Evolutionary conservation across 2,329 filamentous ascomycete genomes (phyloP), one percentile per base, ranked within the genome.

Genomic region (Aspergillus phoenicis): DNA sequence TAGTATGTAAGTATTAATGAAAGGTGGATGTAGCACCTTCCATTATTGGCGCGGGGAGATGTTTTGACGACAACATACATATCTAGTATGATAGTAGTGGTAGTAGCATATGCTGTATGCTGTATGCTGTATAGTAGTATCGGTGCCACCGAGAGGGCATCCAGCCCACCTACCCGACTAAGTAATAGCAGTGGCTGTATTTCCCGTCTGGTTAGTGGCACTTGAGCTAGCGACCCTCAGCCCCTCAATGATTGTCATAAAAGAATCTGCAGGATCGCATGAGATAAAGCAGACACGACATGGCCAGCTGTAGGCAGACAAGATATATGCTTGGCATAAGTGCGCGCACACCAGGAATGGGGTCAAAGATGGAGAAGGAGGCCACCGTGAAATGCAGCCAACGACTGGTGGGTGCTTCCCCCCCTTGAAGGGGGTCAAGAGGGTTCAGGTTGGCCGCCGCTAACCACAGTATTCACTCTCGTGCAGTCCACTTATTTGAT

Each of bases 221-320:
- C 33, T 30, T 11, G n/a, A 28, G 8, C 22, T 49, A n/a, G 45
- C 13, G 11, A 51, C 26, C n/a, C 47, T 20, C 41, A 24, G 20
- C 17, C 41, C 20, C 41, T 45, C 47, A 30, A 17, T 1, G 7
- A 51, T 33, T 26, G 47, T 30, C 47, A 28, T 30, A 15, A 15
- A 51, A 33, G 26, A 51, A n/a, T 33, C 47, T 28, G 26, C 47
- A 51, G 47, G 47, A 30, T 51, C 47, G 47, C 47, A 51, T 51
- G 47, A 20, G 10, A 33, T 30, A 6, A 36, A 45, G 41, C 41
- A 45, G 41, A 22, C 41, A 17, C 17, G 20, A 45, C 41, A 45
- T 22, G 41, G 41, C 17, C 26, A 11, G 24, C 26, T 6, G 47
- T 51, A 51, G 47, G 47, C 47, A 51, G 47, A 51, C 47, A 33